Evolutionary conservation across 805 yeast species (phyloP).

Genomic region (Candida orba): DNA sequence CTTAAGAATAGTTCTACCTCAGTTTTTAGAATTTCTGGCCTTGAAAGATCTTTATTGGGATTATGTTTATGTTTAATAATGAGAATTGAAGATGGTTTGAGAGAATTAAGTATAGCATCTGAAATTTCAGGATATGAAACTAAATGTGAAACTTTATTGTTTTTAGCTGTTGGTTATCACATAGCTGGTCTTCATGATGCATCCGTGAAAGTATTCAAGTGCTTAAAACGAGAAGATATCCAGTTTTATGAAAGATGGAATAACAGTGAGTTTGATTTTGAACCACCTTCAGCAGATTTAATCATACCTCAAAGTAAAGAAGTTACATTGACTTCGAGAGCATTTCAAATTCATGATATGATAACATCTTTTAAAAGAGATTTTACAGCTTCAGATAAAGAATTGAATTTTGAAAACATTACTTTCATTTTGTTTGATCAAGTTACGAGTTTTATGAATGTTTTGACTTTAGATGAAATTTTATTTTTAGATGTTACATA

Average conservation of each 20-base stretch:
- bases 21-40: background rate
- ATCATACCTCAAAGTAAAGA: background rate
- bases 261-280: background rate
- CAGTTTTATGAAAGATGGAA: too few relatives aligned
- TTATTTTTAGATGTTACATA: background rate
- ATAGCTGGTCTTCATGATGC: background rate
- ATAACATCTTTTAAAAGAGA: background rate
- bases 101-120: conserved; percentile 4
- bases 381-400: background rate
- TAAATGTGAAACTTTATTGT: background rate
- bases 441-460: background rate
- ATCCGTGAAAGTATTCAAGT: background rate
- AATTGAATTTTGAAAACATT: background rate
- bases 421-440: background rate
- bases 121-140: background rate
- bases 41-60: conserved; percentile 2
- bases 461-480: background rate
- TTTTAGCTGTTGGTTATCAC: background rate
- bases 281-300: background rate
- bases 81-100: background rate
- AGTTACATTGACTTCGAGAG: background rate
- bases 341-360: background rate
- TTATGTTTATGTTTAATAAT: background rate
- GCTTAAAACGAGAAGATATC: background rate
- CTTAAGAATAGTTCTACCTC: background rate